Percentiles rank a stretch among this genome's conserved stretches.
phyloP scores from a whole-genome alignment of 2,329 filamentous ascomycete species.

The Hypomyces rosellus region DNA sequence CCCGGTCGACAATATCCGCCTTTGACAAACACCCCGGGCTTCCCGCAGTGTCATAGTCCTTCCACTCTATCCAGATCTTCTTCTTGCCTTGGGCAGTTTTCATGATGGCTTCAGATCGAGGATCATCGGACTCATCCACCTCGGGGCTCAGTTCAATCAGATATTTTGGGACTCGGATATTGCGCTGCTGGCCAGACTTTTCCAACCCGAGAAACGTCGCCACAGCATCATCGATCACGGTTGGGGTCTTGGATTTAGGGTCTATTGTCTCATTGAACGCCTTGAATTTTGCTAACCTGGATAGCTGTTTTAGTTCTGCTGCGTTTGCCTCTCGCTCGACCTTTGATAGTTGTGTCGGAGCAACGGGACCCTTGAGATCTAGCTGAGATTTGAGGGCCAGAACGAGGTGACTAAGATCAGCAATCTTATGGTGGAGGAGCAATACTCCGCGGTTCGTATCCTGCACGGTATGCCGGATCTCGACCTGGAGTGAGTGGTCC shows the following conservation, averaged over 20 bases:
- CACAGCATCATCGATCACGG: constrained; percentile 29
- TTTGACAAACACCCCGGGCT: constrained; percentile 33
- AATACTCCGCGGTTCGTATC: constrained; percentile 42
- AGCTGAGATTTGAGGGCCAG: constrained; percentile 40
- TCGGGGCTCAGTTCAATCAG: constrained; percentile 28
- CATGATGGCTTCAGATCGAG: constrained; percentile 36
- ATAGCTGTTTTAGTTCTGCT: constrained; percentile 34
- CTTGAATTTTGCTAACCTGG: constrained; percentile 44
- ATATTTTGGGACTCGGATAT: constrained; percentile 29
- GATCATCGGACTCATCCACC: constrained; percentile 26
- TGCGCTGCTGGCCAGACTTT: constrained; percentile 24
- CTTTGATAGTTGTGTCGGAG: constrained; percentile 25
- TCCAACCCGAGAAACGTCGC: constrained; percentile 35
- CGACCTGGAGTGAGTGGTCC: constrained; percentile 39
- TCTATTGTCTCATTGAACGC: constrained; percentile 45
- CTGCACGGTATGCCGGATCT: constrained; percentile 41
- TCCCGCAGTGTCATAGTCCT: constrained; percentile 37
- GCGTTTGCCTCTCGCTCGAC: constrained; percentile 32
- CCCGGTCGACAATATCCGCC: constrained; percentile 36
- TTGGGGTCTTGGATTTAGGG: constrained; percentile 22
- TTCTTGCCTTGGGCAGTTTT: constrained; percentile 28
- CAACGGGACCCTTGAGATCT: constrained; percentile 21
- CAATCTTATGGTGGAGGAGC: constrained; percentile 40
- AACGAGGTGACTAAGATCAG: constrained; percentile 39
- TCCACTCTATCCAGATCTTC: constrained; percentile 46